Conservation (phyloP, 2,329 filamentous ascomycete species). For the Trichoderma asperellum region DNA sequence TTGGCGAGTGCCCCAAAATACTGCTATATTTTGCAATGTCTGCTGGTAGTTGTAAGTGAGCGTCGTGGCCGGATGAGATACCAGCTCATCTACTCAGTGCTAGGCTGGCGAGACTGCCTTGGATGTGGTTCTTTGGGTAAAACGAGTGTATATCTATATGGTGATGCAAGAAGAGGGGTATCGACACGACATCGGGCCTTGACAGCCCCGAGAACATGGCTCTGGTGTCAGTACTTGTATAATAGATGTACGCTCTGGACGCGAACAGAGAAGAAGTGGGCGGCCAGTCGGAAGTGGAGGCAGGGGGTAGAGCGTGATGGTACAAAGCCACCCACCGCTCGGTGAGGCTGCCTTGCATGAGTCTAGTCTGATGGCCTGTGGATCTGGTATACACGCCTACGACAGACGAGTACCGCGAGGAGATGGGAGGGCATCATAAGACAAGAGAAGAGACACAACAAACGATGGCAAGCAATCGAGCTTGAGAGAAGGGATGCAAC, state of each 20-base stretch:
- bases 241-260: background rate
- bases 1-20: background rate
- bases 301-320: slow-evolving; percentile 12
- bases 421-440: slow-evolving; percentile 12
- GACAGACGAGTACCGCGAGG: slow-evolving; percentile 14
- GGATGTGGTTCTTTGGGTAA: background rate
- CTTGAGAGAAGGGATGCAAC: background rate
- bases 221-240: slow-evolving; percentile 16
- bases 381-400: slow-evolving; percentile 22
- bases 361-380: slow-evolving; percentile 10
- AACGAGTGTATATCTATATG: slow-evolving; percentile 21
- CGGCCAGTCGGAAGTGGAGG: slow-evolving; percentile 17
- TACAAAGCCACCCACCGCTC: slow-evolving; percentile 11
- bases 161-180: background rate
- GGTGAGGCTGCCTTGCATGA: slow-evolving; percentile 24
- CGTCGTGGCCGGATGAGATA: slow-evolving; percentile 10
- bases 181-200: slow-evolving; percentile 3
- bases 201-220: slow-evolving; percentile 23
- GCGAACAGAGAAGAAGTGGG: background rate
- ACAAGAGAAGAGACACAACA: slow-evolving; percentile 10
- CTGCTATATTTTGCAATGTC: background rate
- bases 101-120: background rate
- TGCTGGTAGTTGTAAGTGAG: background rate
- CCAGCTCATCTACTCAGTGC: slow-evolving; percentile 21
- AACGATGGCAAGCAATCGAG: background rate